Base-by-base conservation (phyloP, 345 rosid species). In the Eucalyptus rudis region DNA sequence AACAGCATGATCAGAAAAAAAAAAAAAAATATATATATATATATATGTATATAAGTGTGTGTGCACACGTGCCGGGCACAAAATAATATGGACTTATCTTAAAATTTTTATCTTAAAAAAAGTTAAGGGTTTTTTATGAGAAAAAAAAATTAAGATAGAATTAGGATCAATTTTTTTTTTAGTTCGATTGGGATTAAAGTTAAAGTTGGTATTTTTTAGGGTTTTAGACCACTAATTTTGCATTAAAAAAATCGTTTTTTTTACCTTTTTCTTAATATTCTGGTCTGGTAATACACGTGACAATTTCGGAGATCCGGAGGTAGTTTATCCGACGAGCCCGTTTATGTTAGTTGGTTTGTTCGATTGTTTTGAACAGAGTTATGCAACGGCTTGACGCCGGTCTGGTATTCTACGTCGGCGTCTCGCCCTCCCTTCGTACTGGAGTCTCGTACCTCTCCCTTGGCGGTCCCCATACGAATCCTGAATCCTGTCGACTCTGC, bases 71-170 rank as follows among this genome's bases (percentile, higher is more conserved):
- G 43, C 43, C 0, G 7, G 43, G 13, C 29, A 8, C 12, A 56
- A 24, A 56, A 56, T 27, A 29, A 13, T 62, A 29, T 62, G 58
- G 58, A 52, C 58, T 52, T 52, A 52, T 52, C 22, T 19, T 52
- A 17, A 22, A 17, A 52, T 52, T 3, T 8, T 3, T 19, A 17
- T 3, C 58, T 52, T 17, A 3, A 17, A 54, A 19, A 54, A 54
- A 1, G 6, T 52, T 7, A 4, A 22, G 12, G 29, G 0, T 24
- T 56, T 56, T 56, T 24, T 24, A 56, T 0, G 13, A 24, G 62
- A 56, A 22, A 56, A 54, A n/a, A 2, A 56, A 9, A 56, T 4
- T 8, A 24, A 56, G 29, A 56, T 56, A 25, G 13, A 56, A 56
- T 25, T 25, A 56, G 29, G 62, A 56, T 24, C 0, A 29, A 1